phyloP scores from a whole-genome alignment of 768 basidiomycete species.

The Guyanaporus albipodus region DNA sequence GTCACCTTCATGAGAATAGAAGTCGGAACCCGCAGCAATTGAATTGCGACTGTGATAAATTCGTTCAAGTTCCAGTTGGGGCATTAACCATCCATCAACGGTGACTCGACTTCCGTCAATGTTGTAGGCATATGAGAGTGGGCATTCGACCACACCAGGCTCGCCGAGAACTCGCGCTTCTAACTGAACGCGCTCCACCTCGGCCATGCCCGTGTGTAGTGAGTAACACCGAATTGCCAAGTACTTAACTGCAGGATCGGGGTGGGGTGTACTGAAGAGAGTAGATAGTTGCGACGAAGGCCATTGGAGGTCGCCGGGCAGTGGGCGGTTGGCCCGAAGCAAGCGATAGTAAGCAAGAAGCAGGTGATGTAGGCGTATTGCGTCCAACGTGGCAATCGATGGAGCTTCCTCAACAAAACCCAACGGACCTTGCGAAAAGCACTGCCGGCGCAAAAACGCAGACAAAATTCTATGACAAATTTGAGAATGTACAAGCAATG shows the following conservation, averaged over 20 bases:
- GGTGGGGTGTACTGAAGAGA: constrained; percentile 47
- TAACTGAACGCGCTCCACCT: constrained; percentile 64
- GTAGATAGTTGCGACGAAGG: constrained; percentile 38
- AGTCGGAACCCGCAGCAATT: constrained; percentile 43
- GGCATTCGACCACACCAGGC: constrained; percentile 55
- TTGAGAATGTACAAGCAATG: constrained; percentile 3
- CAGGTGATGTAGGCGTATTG: constrained; percentile 55
- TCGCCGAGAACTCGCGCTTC: constrained; percentile 63
- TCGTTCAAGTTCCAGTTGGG: constrained; percentile 62
- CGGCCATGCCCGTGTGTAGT: constrained; percentile 71
- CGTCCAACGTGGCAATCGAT: constrained; percentile 34
- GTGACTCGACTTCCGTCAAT: constrained; percentile 41
- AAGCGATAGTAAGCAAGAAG: constrained; percentile 83
- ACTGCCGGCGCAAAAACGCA: constrained; percentile 42
- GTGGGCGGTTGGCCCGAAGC: constrained; percentile 64
- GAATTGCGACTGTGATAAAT: constrained; percentile 48
- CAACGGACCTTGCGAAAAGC: constrained; percentile 53
- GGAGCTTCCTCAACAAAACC: constrained; percentile 36
- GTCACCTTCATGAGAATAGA: constrained; percentile 41
- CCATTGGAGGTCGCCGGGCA: constrained; percentile 66
- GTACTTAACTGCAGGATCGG: constrained; percentile 60
- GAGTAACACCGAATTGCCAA: constrained; percentile 80
- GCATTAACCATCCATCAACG: constrained; percentile 82
- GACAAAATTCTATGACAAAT: constrained; percentile 48
- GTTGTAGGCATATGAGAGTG: constrained; percentile 51